phyloP scores from a whole-genome alignment of 1,139 yeast species.

The Wickerhamomyces sp. region DNA sequence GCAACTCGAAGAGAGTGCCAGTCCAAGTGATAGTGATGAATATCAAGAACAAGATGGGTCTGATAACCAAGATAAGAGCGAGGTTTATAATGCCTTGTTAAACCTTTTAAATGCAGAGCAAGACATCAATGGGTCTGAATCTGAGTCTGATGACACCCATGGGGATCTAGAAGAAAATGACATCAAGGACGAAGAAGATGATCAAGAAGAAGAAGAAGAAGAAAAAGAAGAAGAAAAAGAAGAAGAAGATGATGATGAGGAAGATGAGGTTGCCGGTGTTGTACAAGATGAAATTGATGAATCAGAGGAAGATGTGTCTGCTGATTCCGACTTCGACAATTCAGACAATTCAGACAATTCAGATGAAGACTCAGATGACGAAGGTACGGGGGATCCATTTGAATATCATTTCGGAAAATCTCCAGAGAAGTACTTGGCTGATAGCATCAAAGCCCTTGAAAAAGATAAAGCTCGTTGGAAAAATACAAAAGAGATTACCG shows the following conservation, averaged over 20 bases:
- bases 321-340: too few relatives aligned
- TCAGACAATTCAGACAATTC: too few relatives aligned
- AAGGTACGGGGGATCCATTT: conserved; percentile 55
- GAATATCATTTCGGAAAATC: conserved; percentile 67
- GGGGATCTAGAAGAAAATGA: conserved; percentile 42
- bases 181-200: conserved; percentile 27
- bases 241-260: conserved; percentile 20
- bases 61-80: conserved; percentile 10
- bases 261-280: conserved; percentile 13
- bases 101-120: conserved; percentile 9
- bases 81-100: conserved; percentile 5
- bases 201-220: conserved; percentile 25
- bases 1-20: conserved; percentile 9
- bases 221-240: conserved; percentile 17
- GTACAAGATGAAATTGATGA: conserved; percentile 25
- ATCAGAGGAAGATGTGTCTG: conserved; percentile 34
- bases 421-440: conserved; percentile 39
- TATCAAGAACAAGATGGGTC: conserved; percentile 13
- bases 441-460: conserved; percentile 14
- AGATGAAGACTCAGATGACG: conserved; percentile 32
- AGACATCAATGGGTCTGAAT: background rate
- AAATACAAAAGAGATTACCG: conserved; percentile 9
- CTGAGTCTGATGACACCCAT: conserved; percentile 12
- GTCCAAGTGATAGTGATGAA: conserved; percentile 6
- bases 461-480: conserved; percentile 13